These are phyloP conservation scores for Macrophomina pseudophaseolina DNA, from an alignment of 2,329 filamentous ascomycete genomes.

Conservation along the genomic window DNA sequence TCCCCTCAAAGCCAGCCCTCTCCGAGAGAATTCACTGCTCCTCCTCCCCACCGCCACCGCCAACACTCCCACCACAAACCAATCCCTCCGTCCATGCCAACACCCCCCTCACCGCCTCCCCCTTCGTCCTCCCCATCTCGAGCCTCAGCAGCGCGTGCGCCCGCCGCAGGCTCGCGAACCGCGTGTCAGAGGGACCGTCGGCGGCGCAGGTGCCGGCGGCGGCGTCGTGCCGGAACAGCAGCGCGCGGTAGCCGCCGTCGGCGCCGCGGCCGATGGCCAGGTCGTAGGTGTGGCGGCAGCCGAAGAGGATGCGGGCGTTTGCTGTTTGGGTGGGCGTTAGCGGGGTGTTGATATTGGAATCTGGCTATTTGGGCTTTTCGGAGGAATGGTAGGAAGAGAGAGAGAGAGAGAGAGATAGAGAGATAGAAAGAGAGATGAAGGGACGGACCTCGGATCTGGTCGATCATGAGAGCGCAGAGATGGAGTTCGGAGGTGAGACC, in stretches of 20 bases:
- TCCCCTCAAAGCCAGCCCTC: too few species aligned
- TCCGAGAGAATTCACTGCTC: too few species aligned
- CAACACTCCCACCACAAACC: not conserved
- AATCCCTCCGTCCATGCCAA: constrained; percentile 1
- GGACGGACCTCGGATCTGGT: constrained; percentile 1
- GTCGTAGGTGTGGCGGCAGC: constrained; percentile 8
- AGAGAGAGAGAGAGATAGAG: too few species aligned
- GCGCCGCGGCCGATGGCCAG: constrained; percentile 2
- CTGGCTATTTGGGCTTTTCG: too few species aligned
- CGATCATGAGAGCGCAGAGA: constrained; percentile 1
- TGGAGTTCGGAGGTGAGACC: not conserved
- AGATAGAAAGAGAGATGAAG: not conserved
- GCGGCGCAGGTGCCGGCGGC: not conserved
- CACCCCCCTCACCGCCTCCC: constrained; percentile 3
- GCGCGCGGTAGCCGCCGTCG: constrained; percentile 6
- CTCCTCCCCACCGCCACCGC: not conserved
- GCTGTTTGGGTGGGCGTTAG: not conserved
- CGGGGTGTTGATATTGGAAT: not conserved
- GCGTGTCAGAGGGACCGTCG: not conserved
- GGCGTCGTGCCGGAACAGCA: not conserved
- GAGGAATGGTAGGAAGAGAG: too few species aligned
- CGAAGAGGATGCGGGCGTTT: constrained; percentile 8
- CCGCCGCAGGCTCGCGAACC: not conserved
- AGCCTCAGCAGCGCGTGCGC: constrained; percentile 11
- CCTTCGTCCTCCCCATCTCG: not conserved